These are phyloP conservation scores for Eucalyptus globulus DNA, from an alignment of 345 rosid genomes.

Conservation along the genomic window DNA sequence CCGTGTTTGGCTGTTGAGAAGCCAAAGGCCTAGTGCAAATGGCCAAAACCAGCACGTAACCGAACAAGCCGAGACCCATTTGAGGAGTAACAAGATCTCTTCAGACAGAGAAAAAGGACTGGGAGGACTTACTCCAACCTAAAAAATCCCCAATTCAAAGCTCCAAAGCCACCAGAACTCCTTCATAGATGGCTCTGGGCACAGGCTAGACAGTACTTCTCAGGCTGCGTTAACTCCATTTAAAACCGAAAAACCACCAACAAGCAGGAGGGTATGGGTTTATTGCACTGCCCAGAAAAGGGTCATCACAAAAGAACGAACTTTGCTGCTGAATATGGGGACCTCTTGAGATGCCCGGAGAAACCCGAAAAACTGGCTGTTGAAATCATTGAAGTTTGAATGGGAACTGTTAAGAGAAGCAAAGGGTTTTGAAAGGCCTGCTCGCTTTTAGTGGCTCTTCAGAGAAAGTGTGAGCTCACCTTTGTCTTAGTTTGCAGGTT, in stretches of 20 bases:
- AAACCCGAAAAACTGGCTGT: neutral
- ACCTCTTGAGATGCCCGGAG: neutral
- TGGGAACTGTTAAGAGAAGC: neutral
- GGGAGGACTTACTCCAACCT: neutral
- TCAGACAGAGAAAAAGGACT: neutral
- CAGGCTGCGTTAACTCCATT: neutral
- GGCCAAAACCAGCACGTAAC: slow-evolving; percentile 47
- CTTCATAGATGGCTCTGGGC: neutral
- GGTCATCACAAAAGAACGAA: neutral
- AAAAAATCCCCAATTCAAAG: neutral
- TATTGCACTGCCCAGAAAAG: neutral
- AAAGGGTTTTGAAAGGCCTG: neutral
- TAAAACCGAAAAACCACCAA: neutral
- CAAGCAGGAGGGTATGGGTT: neutral
- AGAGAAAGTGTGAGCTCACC: neutral
- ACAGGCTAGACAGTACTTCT: neutral
- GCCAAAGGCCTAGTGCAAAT: slow-evolving; percentile 13
- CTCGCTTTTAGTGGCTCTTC: neutral
- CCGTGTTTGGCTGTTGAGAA: slow-evolving; percentile 69
- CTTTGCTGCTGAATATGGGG: neutral
- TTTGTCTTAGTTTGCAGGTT: neutral
- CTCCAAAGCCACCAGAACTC: neutral
- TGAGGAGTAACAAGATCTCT: neutral
- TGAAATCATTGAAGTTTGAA: neutral
- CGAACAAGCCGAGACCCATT: slow-evolving; percentile 53